Evolutionary conservation across 805 yeast species (phyloP).

Genomic region (Ogataea parapolymorpha): DNA sequence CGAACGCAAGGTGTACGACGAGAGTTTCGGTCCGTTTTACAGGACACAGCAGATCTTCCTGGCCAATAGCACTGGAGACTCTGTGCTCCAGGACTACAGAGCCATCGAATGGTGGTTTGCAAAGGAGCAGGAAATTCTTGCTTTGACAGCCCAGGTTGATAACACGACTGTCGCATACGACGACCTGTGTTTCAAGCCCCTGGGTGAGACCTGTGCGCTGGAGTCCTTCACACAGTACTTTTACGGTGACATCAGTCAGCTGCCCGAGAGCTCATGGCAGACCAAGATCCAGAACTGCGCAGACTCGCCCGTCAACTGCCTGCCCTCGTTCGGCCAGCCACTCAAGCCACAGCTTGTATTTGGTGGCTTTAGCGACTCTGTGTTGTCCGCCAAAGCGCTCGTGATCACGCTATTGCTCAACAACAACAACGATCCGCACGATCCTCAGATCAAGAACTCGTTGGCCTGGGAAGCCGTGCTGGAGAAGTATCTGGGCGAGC

Average conservation of each 20-base stretch:
- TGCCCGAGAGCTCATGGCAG: slow-evolving; percentile 57
- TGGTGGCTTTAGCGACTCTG: slow-evolving; percentile 49
- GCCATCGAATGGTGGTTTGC: slow-evolving; percentile 85
- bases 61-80: slow-evolving; percentile 63
- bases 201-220: slow-evolving; percentile 73
- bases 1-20: slow-evolving; percentile 69
- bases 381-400: slow-evolving; percentile 64
- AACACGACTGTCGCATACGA: slow-evolving; percentile 37
- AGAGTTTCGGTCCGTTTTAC: slow-evolving; percentile 87
- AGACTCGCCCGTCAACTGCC: slow-evolving; percentile 78
- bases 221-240: slow-evolving; percentile 91
- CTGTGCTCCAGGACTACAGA: slow-evolving; percentile 58
- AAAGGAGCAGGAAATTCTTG: slow-evolving; percentile 57
- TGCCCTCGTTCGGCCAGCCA: slow-evolving; percentile 91
- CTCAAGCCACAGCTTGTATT: slow-evolving; percentile 68
- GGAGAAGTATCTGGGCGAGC: slow-evolving; percentile 48
- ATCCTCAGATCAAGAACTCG: slow-evolving; percentile 39
- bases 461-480: slow-evolving; percentile 70
- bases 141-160: slow-evolving; percentile 25
- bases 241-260: slow-evolving; percentile 51
- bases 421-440: slow-evolving; percentile 45
- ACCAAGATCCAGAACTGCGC: slow-evolving; percentile 57
- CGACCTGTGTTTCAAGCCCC: slow-evolving; percentile 81
- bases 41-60: slow-evolving; percentile 82
- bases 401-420: slow-evolving; percentile 70